Base-by-base conservation (phyloP, 257 asterid genomes). In the Knoxia roxburghii region DNA sequence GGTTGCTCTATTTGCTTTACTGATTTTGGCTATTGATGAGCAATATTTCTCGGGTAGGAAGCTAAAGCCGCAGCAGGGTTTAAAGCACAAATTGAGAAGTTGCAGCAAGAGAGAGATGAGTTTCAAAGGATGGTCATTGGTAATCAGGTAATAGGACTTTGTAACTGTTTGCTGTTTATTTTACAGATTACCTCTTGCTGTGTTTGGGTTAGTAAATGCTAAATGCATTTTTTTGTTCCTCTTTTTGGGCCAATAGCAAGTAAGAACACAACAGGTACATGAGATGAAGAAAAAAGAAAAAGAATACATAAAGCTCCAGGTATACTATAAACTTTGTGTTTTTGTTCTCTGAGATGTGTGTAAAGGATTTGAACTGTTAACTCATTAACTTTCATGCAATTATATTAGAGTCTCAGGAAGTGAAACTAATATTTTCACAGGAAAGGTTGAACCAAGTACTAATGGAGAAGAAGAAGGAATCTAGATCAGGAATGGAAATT, bases 231-330 rank as follows among this genome's bases (percentile, higher is more conserved):
- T 61, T 6, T 5, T 39, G 5, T 69, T 67, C 35, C 64, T 37
- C 18, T 30, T 6, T 6, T 32, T 56, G n/a, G 29, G 20, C 26
- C 64, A 67, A 73, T 84, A 94, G 99, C 99, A 94, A 94, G 99
- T 87, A 67, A 77, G 81, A 86, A 87, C 87, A 71, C 98, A 91
- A 65, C 98, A 91, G 73, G 80, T 85, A 69, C 85, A 91, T 74
- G 98, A 91, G 86, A 89, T 85, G 96, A 91, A 91, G 96, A 91
- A 91, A 80, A 87, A 89, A 75, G 96, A 91, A 74, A 89, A 87
- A 58, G 97, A 91, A 64, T 91, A 86, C 71, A 80, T 91, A 50
- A 91, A 70, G 55, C 74, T 70, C 21, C 74, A 70, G 74, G 74
- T 70, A 61, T 18, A 13, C 13, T 13, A 21, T 27, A 27, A 50